Evolutionary conservation across 371 early-diverging fungal genomes (phyloP).

Genomic region (Mortierella sp.): DNA sequence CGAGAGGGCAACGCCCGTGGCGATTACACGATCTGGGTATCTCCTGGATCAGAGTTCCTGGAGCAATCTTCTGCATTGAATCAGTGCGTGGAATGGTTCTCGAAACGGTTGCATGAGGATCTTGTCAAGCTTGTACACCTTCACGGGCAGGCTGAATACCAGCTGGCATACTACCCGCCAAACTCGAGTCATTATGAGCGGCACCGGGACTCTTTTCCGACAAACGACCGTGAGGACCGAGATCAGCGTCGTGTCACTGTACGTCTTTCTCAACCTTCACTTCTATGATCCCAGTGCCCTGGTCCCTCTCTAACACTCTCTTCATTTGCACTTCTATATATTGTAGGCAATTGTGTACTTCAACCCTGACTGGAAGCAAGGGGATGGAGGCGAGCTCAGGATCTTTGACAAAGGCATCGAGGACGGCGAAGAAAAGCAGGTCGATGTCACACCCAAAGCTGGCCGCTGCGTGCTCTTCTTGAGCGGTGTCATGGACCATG

Average conservation of each 20-base stretch:
- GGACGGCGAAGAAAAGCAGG: conserved; percentile 59
- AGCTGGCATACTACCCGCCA: conserved; percentile 69
- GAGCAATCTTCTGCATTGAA: conserved; percentile 50
- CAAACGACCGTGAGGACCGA: conserved; percentile 61
- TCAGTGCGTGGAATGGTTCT: conserved; percentile 50
- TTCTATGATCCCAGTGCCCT: neutral
- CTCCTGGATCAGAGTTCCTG: conserved; percentile 51
- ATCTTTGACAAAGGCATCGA: conserved; percentile 59
- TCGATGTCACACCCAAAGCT: conserved; percentile 59
- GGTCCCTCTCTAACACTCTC: neutral
- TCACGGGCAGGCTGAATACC: conserved; percentile 66
- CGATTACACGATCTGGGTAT: conserved; percentile 69
- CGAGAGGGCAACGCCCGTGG: conserved; percentile 69
- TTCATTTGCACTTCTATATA: neutral
- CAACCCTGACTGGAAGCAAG: conserved; percentile 61
- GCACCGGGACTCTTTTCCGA: conserved; percentile 73
- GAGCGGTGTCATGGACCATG: conserved; percentile 73
- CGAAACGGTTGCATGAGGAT: conserved; percentile 58
- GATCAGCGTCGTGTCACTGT: conserved; percentile 71
- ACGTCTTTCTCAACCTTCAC: neutral
- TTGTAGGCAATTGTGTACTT: conserved; percentile 63
- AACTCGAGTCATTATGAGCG: conserved; percentile 69
- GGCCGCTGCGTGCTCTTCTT: conserved; percentile 68
- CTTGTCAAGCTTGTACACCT: conserved; percentile 58
- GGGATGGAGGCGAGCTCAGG: conserved; percentile 68